Evolutionary conservation across 345 rosid genomes (phyloP), one percentile per base, ranked within the genome.

Genomic region (Lepidium aucheri): DNA sequence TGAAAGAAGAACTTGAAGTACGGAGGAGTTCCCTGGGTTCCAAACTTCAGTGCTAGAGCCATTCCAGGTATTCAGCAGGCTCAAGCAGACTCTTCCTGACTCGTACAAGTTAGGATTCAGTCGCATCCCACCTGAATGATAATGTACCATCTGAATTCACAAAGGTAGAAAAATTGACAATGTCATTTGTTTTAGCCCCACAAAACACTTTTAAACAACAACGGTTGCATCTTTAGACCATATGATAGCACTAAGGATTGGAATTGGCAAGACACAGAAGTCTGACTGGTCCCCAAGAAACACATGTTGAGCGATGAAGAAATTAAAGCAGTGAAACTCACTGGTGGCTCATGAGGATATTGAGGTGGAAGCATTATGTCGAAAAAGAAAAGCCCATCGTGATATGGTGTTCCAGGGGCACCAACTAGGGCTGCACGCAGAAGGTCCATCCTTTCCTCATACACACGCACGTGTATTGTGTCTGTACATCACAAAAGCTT

Each of bases 1-100:
- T 60, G 99, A 94, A 22, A 94, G 82, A 72, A 94, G 99, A 64
- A 94, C 82, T 80, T 94, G 99, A 60, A 94, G 96, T 64, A 94
- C 76, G 2, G 82, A 81, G 62, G 97, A 90, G 74, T 69, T 81
- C 52, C 79, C 85, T 6, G 97, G 84, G 78, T 74, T 84, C 99
- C 99, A 94, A 6, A 90, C 86, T 80, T 94, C 99, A 20, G 84
- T 80, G 49, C 96, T 92, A 14, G 86, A 77, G 67, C 99, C 97
- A 10, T 80, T 65, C 99, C 99, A 94, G 8, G 97, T 94, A 53
- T 94, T 94, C 39, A 94, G 75, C 36, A 94, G 96, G 76, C 99
- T 90, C 41, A 94, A 79, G 65, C 99, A 94, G 67, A 94, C 87
- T 73, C 76, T 86, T 59, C 99, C 99, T 1, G 95, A 85, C 78